Conservation (phyloP, 2,329 filamentous ascomycete genomes). For the Exophiala sideris region DNA sequence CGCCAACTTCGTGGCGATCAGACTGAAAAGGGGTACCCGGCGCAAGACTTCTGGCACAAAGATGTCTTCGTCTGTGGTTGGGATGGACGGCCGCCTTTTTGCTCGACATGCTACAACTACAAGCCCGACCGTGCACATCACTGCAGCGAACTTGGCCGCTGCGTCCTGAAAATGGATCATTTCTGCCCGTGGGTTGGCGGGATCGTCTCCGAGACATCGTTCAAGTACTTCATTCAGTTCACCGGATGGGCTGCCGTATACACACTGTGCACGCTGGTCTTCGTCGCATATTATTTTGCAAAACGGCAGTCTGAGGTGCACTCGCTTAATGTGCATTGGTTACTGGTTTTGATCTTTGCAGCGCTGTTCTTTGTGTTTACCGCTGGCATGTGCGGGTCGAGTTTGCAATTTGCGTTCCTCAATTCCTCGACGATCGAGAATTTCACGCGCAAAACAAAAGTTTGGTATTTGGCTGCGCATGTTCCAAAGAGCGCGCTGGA, state of each 20-base stretch:
- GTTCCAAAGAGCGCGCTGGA: slow-evolving; percentile 51
- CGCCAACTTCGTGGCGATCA: slow-evolving; percentile 17
- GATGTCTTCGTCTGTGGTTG: slow-evolving; percentile 80
- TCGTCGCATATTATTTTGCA: slow-evolving; percentile 62
- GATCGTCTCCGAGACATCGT: slow-evolving; percentile 77
- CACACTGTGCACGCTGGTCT: slow-evolving; percentile 61
- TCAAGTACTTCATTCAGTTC: slow-evolving; percentile 93
- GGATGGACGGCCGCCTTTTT: slow-evolving; percentile 84
- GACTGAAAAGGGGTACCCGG: slow-evolving; percentile 27
- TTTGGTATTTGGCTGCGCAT: slow-evolving; percentile 71
- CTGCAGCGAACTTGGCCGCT: slow-evolving; percentile 75
- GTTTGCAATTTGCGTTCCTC: slow-evolving; percentile 63
- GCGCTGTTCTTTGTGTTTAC: slow-evolving; percentile 78
- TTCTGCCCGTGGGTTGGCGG: slow-evolving; percentile 97
- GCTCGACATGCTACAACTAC: slow-evolving; percentile 76
- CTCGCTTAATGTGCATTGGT: slow-evolving; percentile 57
- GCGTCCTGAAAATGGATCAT: slow-evolving; percentile 88
- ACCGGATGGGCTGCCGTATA: slow-evolving; percentile 68
- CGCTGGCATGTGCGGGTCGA: slow-evolving; percentile 70
- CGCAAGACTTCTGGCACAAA: slow-evolving; percentile 47
- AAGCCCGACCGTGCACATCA: slow-evolving; percentile 88
- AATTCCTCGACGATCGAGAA: slow-evolving; percentile 87
- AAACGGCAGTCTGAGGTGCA: slow-evolving; percentile 44
- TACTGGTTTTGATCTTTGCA: slow-evolving; percentile 63
- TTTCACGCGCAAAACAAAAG: slow-evolving; percentile 58